Evolutionary conservation across 1,284 basidiomycete genomes (phyloP).

Genomic region (Pseudozyma thailandica): DNA sequence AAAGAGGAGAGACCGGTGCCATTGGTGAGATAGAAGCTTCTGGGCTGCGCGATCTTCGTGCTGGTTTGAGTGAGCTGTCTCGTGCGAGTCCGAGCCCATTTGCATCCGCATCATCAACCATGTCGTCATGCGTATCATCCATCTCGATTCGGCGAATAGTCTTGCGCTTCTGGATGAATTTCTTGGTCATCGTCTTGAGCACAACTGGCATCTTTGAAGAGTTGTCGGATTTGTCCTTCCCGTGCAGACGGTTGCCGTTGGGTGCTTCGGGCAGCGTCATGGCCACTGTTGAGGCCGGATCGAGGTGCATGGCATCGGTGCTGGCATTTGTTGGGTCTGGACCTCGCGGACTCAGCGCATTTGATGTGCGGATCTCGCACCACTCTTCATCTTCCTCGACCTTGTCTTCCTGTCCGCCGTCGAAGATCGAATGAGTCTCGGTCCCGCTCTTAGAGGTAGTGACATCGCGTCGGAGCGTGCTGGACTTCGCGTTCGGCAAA

Average conservation of each 20-base stretch:
- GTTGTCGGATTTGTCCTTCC: conserved; percentile 1
- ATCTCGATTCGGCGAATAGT: conserved; percentile 66
- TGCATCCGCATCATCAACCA: not conserved
- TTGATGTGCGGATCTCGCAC: conserved; percentile 47
- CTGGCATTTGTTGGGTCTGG: too few relatives aligned
- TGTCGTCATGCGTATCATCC: conserved; percentile 29
- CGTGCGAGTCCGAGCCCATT: not conserved
- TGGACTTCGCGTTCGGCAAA: not conserved
- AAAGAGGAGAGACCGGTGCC: conserved; percentile 14
- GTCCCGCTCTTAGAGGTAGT: conserved; percentile 35
- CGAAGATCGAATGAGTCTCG: conserved; percentile 42
- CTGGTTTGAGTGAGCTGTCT: not conserved
- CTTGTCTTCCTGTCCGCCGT: conserved; percentile 39
- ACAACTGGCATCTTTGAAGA: conserved; percentile 69
- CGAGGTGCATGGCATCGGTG: not conserved
- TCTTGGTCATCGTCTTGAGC: conserved; percentile 70
- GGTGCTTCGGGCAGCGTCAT: conserved; percentile 28
- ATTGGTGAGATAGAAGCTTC: conserved; percentile 8
- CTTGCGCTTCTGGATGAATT: conserved; percentile 69
- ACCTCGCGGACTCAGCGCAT: not conserved
- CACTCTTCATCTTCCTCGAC: conserved; percentile 48
- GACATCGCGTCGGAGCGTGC: conserved; percentile 34
- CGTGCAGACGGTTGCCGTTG: conserved; percentile 18
- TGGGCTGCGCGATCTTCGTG: conserved; percentile 4
- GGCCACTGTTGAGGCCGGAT: not conserved